A percentile compares a stretch with the other conserved stretches of the same genome.
phyloP scores from a whole-genome alignment of 495 filamentous ascomycete genomes.

The Cercophora newfieldiana region DNA sequence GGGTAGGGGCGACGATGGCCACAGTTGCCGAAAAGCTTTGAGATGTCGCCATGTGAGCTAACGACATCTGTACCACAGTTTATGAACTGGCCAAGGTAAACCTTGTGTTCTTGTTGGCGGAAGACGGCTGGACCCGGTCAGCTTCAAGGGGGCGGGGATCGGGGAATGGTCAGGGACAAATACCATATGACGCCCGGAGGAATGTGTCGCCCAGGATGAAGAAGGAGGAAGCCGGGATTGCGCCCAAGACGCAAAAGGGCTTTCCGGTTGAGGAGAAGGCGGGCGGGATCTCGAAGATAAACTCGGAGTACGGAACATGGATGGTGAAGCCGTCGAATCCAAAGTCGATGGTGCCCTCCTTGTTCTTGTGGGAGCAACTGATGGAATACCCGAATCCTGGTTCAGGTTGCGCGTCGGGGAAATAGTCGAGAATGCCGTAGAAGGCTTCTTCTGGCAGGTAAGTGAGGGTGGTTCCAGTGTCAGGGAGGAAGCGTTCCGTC shows the following conservation, averaged over 20 bases:
- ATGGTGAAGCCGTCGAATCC: slow-evolving; percentile 63
- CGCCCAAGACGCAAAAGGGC: slow-evolving; percentile 40
- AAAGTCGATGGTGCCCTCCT: slow-evolving; percentile 59
- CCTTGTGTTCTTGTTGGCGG: slow-evolving; percentile 28
- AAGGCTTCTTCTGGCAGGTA: slow-evolving; percentile 69
- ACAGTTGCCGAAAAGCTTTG: slow-evolving; percentile 18
- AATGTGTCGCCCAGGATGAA: slow-evolving; percentile 76
- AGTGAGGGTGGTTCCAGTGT: slow-evolving; percentile 78
- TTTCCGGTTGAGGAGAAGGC: slow-evolving; percentile 16
- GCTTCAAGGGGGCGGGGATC: neutral
- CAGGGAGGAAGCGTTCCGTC: slow-evolving; percentile 62
- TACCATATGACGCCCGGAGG: slow-evolving; percentile 74
- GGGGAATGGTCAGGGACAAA: neutral
- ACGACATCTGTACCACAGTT: slow-evolving; percentile 27
- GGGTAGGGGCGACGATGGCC: neutral
- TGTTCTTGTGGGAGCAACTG: slow-evolving; percentile 55
- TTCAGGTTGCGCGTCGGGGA: slow-evolving; percentile 53
- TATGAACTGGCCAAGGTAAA: slow-evolving; percentile 24
- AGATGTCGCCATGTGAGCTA: slow-evolving; percentile 21
- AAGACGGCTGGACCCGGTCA: slow-evolving; percentile 21
- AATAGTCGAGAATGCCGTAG: slow-evolving; percentile 54
- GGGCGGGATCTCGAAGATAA: slow-evolving; percentile 59
- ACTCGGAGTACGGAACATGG: slow-evolving; percentile 65
- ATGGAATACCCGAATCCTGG: slow-evolving; percentile 46
- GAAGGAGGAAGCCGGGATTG: slow-evolving; percentile 33